Conservation (phyloP, 352 stramenopile species). For the Elongisporangium anandrum region DNA sequence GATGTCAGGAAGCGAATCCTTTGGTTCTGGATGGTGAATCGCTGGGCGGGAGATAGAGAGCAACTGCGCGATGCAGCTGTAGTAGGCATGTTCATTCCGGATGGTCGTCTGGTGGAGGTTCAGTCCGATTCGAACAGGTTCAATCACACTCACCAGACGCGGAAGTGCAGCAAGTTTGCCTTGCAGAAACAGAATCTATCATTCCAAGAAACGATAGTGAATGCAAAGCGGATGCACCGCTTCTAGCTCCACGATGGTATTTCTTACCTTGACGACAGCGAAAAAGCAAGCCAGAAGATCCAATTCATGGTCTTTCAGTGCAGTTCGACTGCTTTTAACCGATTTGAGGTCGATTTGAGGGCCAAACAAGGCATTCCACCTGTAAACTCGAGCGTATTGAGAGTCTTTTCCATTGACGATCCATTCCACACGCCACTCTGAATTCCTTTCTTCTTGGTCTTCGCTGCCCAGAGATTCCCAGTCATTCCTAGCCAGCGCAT, state of each 20-base stretch:
- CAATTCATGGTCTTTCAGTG: constrained; percentile 39
- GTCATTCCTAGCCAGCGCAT: constrained; percentile 21
- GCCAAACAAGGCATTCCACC: neutral
- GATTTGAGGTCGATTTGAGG: neutral
- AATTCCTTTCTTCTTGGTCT: neutral
- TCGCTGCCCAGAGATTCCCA: constrained; percentile 7
- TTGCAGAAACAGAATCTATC: constrained; percentile 67
- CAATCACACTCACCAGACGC: constrained; percentile 49
- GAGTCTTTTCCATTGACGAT: constrained; percentile 1
- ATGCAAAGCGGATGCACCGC: too few species aligned
- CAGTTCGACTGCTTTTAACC: constrained; percentile 1
- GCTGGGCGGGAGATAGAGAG: constrained; percentile 34
- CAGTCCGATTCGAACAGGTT: constrained; percentile 51
- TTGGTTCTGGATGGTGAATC: neutral
- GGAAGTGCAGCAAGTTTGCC: constrained; percentile 45
- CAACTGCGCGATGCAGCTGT: constrained; percentile 81
- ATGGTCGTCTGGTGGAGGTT: constrained; percentile 80
- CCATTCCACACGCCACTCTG: constrained; percentile 26
- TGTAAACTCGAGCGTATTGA: constrained; percentile 20
- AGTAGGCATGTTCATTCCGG: constrained; percentile 87
- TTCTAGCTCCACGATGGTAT: neutral
- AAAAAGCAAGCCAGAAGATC: constrained; percentile 81
- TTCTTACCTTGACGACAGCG: constrained; percentile 59
- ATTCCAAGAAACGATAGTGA: neutral
- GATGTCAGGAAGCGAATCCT: constrained; percentile 16